Conservation (phyloP, 23 red algal species). For the Chondrus crispus region DNA sequence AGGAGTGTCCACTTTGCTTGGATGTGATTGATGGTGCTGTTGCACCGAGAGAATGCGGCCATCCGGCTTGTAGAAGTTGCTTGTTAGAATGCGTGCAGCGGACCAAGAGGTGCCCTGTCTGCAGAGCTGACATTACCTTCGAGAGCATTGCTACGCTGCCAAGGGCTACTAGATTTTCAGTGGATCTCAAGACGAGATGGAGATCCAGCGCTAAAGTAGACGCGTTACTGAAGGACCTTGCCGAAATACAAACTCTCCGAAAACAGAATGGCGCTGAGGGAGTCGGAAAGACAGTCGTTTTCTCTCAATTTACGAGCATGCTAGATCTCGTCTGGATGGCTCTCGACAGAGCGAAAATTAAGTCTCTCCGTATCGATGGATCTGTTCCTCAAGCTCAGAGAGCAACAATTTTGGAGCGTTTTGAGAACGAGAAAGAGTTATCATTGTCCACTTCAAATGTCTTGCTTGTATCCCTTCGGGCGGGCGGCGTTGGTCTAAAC, state of each 20-base stretch:
- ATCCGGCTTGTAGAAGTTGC: slow-evolving; percentile 48
- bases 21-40: slow-evolving; percentile 74
- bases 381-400: slow-evolving; percentile 51
- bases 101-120: slow-evolving; percentile 55
- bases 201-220: slow-evolving; percentile 67
- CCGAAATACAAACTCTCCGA: neutral
- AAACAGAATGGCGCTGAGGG: neutral
- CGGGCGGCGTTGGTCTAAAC: slow-evolving; percentile 86
- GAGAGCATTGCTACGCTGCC: slow-evolving; percentile 39
- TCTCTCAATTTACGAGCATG: slow-evolving; percentile 91
- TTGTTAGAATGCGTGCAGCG: slow-evolving; percentile 28
- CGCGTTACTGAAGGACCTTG: slow-evolving; percentile 32
- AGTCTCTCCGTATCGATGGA: slow-evolving; percentile 62
- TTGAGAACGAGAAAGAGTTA: slow-evolving; percentile 38
- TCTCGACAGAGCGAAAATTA: slow-evolving; percentile 47
- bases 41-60: slow-evolving; percentile 47
- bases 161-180: slow-evolving; percentile 29
- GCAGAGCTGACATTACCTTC: neutral
- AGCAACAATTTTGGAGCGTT: slow-evolving; percentile 41
- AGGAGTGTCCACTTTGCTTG: slow-evolving; percentile 64
- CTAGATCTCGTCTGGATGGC: slow-evolving; percentile 83
- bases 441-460: slow-evolving; percentile 12
- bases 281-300: slow-evolving; percentile 89
- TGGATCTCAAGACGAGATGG: slow-evolving; percentile 45
- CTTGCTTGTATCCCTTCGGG: slow-evolving; percentile 66